A percentile compares a stretch with the other conserved stretches of the same genome.
These are phyloP conservation scores for Aureobasidium melanogenum DNA, from an alignment of 2,329 filamentous ascomycete species.

Conservation along the genomic window DNA sequence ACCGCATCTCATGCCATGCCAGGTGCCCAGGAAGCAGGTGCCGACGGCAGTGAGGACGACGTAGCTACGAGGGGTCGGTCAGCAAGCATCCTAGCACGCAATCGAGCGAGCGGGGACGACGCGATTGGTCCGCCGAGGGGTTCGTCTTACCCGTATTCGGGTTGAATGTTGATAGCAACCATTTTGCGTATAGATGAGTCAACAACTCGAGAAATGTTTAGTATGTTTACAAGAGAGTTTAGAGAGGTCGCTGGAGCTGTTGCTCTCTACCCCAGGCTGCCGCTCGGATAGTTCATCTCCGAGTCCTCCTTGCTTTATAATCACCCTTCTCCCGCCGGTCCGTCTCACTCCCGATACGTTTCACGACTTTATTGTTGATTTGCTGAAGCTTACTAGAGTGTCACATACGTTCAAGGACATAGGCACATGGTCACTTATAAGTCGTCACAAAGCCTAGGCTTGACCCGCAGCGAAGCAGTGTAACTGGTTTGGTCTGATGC, in stretches of 20 bases:
- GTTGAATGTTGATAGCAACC: conserved; percentile 33
- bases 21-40: conserved; percentile 44
- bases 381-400: not conserved
- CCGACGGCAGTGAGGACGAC: conserved; percentile 46
- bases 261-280: not conserved
- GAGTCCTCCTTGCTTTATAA: not conserved
- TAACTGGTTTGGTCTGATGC: not conserved
- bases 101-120: not conserved
- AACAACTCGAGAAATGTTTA: not conserved
- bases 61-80: conserved; percentile 33
- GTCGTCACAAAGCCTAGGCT: not conserved
- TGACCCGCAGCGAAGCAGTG: not conserved
- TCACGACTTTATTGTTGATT: not conserved
- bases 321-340: not conserved
- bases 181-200: not conserved
- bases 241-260: not conserved
- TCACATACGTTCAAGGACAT: not conserved
- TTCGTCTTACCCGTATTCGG: conserved; percentile 39
- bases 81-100: not conserved
- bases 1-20: conserved; percentile 41
- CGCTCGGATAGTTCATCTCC: not conserved
- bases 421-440: not conserved
- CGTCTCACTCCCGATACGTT: not conserved
- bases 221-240: not conserved
- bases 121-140: not conserved